phyloP scores from a whole-genome alignment of 192 early-diverging fungal species.

The Hyaloraphidium curvatum region DNA sequence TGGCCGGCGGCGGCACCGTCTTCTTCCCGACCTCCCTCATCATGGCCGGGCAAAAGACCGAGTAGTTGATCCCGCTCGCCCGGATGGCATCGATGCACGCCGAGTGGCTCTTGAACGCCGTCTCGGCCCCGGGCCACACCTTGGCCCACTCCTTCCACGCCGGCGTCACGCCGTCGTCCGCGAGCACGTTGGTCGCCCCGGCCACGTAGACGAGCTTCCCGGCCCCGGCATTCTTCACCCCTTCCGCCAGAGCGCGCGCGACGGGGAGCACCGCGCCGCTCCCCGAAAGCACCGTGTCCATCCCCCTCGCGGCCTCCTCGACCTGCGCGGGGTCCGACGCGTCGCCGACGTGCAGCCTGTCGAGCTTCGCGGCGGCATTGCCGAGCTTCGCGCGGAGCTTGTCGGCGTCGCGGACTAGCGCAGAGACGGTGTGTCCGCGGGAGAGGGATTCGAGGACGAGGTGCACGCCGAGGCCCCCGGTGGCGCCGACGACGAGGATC shows the following conservation, averaged over 20 bases:
- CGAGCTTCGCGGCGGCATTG: no score
- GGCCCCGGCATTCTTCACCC: not conserved
- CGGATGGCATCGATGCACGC: slow-evolving; percentile 8
- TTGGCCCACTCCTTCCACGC: not conserved
- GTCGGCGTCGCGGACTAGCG: slow-evolving; percentile 2
- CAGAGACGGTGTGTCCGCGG: slow-evolving; percentile 8
- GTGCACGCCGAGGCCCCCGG: slow-evolving; percentile 4
- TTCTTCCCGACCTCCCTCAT: slow-evolving; percentile 5
- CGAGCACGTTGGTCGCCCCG: slow-evolving; percentile 7
- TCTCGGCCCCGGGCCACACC: slow-evolving; percentile 4
- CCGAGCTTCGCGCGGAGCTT: slow-evolving; percentile 2
- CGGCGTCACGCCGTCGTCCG: slow-evolving; percentile 3
- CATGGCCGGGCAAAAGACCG: slow-evolving; percentile 7
- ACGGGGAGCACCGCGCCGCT: not conserved
- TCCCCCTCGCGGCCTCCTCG: not conserved
- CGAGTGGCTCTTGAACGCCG: slow-evolving; percentile 4
- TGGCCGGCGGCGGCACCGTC: not conserved
- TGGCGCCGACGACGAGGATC: slow-evolving; percentile 10
- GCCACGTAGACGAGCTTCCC: slow-evolving; percentile 8
- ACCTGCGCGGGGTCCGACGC: not conserved
- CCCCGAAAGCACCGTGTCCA: slow-evolving; percentile 1
- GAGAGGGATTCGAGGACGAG: slow-evolving; percentile 4
- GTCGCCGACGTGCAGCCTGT: not conserved
- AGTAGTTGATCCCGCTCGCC: slow-evolving; percentile 3
- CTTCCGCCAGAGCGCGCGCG: not conserved